Evolutionary conservation across 305 asterid genomes (phyloP).

Genomic region (Fraxinus angustifolia): DNA sequence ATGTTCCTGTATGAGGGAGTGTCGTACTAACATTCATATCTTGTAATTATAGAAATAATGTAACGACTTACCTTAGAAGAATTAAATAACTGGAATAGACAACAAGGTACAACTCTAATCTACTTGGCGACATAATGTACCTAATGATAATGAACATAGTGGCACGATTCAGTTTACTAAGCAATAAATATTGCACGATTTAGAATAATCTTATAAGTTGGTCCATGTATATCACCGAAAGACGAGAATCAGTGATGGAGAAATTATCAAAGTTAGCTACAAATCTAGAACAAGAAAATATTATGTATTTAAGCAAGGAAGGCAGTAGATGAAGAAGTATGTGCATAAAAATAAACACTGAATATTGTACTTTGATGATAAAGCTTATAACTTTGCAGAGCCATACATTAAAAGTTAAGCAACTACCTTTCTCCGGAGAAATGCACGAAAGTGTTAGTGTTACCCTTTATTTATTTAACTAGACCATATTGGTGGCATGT

Average conservation of each 20-base stretch:
- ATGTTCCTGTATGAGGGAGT: neutral
- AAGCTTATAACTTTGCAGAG: constrained; percentile 53
- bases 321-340: neutral
- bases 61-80: too few relatives aligned
- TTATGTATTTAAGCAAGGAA: neutral
- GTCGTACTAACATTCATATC: too few relatives aligned
- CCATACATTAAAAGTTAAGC: constrained; percentile 40
- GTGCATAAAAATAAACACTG: constrained; percentile 9
- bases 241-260: too few relatives aligned
- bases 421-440: too few relatives aligned
- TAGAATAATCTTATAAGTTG: too few relatives aligned
- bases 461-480: too few relatives aligned
- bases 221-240: too few relatives aligned
- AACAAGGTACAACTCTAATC: constrained; percentile 11
- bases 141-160: constrained; percentile 36
- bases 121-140: constrained; percentile 92
- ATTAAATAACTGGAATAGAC: too few relatives aligned
- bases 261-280: neutral
- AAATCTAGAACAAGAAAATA: neutral
- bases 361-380: constrained; percentile 37
- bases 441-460: too few relatives aligned
- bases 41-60: too few relatives aligned
- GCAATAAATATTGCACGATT: neutral
- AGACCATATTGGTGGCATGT: too few relatives aligned
- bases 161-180: neutral